These are phyloP conservation scores for Paulownia fortunei DNA, from an alignment of 257 asterid species.

Conservation along the genomic window DNA sequence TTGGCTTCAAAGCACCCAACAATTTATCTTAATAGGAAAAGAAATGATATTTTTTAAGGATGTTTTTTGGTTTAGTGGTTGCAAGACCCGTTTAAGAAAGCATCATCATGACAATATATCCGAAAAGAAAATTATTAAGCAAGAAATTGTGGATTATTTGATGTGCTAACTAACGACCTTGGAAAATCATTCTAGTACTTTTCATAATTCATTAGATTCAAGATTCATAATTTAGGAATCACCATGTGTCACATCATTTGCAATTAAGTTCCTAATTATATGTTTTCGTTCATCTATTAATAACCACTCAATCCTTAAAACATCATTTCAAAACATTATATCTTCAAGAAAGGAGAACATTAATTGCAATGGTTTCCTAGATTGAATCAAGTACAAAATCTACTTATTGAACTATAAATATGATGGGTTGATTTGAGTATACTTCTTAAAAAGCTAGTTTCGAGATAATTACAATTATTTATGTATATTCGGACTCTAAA, in stretches of 20 bases:
- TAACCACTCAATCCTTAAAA: not conserved
- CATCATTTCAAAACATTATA: constrained; percentile 12
- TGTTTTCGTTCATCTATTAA: not conserved
- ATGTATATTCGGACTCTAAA: too few species aligned
- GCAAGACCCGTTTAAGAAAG: constrained; percentile 3
- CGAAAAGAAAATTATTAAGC: constrained; percentile 3
- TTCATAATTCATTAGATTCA: constrained; percentile 9
- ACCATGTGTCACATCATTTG: constrained; percentile 28
- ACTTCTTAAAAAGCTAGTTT: too few species aligned
- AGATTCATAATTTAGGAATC: constrained; percentile 26
- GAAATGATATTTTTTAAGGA: not conserved
- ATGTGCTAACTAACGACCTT: constrained; percentile 27
- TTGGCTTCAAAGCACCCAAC: too few species aligned
- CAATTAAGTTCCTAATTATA: not conserved
- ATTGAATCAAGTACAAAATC: not conserved
- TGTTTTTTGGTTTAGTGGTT: not conserved
- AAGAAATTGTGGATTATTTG: constrained; percentile 11
- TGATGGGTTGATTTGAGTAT: too few species aligned
- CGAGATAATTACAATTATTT: too few species aligned
- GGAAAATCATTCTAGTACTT: constrained; percentile 22
- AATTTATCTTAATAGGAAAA: not conserved
- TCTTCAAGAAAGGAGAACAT: not conserved
- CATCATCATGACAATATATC: constrained; percentile 28
- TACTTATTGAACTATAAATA: not conserved
- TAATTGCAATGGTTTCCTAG: not conserved